Conservation (phyloP, 2,329 filamentous ascomycete genomes). For the Fusarium virguliforme region DNA sequence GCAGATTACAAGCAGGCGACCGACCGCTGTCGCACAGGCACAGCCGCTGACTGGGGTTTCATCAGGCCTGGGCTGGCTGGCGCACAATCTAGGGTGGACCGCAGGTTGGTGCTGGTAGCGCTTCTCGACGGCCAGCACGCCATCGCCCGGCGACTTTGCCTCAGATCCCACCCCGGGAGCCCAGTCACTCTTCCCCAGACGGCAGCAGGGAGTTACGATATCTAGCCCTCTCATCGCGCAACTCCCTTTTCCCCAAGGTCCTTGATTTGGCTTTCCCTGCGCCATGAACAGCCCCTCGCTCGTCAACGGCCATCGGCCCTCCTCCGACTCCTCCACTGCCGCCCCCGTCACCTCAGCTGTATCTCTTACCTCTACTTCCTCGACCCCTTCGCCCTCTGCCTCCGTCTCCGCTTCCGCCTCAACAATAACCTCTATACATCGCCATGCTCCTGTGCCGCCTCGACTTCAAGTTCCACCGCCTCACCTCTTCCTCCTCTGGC, state of each 20-base stretch:
- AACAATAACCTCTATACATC: slow-evolving; percentile 39
- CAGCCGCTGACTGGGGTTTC: slow-evolving; percentile 43
- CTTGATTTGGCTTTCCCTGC: slow-evolving; percentile 40
- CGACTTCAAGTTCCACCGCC: slow-evolving; percentile 27
- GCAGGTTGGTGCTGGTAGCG: slow-evolving; percentile 33
- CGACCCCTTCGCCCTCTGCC: slow-evolving; percentile 31
- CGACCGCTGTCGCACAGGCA: slow-evolving; percentile 34
- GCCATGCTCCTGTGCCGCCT: slow-evolving; percentile 41
- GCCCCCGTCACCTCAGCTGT: slow-evolving; percentile 21
- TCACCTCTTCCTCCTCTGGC: slow-evolving; percentile 26
- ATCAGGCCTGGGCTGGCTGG: slow-evolving; percentile 21
- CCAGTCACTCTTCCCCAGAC: slow-evolving; percentile 46
- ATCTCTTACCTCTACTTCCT: slow-evolving; percentile 35
- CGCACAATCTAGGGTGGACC: slow-evolving; percentile 45
- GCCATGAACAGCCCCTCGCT: slow-evolving; percentile 49
- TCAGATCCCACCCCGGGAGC: slow-evolving; percentile 45
- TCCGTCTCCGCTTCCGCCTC: slow-evolving; percentile 24
- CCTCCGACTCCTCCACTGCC: slow-evolving; percentile 40
- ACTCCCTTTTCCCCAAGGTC: slow-evolving; percentile 42
- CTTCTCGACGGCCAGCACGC: slow-evolving; percentile 47
- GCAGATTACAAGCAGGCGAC: slow-evolving; percentile 25
- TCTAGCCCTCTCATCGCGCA: slow-evolving; percentile 52
- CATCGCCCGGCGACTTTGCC: slow-evolving; percentile 51
- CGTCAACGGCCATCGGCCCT: slow-evolving; percentile 49
- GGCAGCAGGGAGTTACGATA: slow-evolving; percentile 49